These are phyloP conservation scores for Wickerhamomyces chambardii DNA, from an alignment of 805 yeast genomes.

Conservation along the genomic window DNA sequence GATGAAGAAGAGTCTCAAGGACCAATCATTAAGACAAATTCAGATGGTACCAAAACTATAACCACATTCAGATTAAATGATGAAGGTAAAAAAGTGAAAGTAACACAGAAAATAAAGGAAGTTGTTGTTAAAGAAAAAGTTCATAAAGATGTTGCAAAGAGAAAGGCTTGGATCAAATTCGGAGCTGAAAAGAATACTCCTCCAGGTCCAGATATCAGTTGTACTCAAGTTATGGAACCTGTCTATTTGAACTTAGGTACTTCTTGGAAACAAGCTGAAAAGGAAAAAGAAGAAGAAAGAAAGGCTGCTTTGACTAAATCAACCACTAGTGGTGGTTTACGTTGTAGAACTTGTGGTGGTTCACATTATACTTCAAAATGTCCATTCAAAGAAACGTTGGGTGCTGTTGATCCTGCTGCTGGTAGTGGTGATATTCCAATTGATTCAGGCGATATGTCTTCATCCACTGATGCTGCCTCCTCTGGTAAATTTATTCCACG, in stretches of 20 bases:
- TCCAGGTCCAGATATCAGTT: constrained; percentile 82
- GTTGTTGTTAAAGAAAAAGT: constrained; percentile 73
- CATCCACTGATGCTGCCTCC: constrained; percentile 9
- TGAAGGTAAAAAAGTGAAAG: constrained; percentile 76
- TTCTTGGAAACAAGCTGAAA: constrained; percentile 70
- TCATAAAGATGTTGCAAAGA: constrained; percentile 76
- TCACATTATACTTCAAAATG: constrained; percentile 90
- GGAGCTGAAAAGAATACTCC: constrained; percentile 70
- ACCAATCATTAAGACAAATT: constrained; percentile 66
- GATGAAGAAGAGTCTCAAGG: constrained; percentile 61
- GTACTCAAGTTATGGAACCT: constrained; percentile 84
- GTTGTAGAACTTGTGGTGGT: constrained; percentile 91
- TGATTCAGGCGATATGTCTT: constrained; percentile 13
- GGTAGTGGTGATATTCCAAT: constrained; percentile 24
- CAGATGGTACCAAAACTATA: constrained; percentile 87
- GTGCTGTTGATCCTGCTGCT: constrained; percentile 32
- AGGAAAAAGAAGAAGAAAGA: constrained; percentile 54
- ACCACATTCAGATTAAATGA: constrained; percentile 67
- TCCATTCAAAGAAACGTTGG: constrained; percentile 89
- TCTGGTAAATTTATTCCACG: constrained; percentile 54
- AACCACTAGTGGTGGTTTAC: constrained; percentile 37
- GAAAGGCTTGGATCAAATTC: constrained; percentile 82
- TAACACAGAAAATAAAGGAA: constrained; percentile 79
- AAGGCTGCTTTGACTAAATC: constrained; percentile 36
- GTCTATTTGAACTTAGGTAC: constrained; percentile 68